phyloP scores from a whole-genome alignment of 257 asterid genomes.

The Solanum peruvianum region DNA sequence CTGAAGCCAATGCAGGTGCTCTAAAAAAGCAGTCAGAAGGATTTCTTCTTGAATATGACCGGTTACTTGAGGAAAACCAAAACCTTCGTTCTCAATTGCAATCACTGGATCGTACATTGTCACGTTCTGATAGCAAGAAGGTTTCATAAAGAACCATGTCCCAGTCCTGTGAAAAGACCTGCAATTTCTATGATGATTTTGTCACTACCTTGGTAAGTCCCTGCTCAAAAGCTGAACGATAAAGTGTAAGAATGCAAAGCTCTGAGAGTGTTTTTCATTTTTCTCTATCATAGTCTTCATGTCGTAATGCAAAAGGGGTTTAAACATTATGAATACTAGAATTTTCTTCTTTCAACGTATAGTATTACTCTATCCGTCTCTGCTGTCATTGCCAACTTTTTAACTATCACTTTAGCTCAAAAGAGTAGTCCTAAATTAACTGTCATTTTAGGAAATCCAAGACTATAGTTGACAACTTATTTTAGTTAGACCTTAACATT shows the following conservation, averaged over 20 bases:
- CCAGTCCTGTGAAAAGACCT: neutral
- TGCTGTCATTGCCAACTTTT: neutral
- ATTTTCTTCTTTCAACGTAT: neutral
- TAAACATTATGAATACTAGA: neutral
- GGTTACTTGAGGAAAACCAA: slow-evolving; percentile 80
- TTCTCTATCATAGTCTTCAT: neutral
- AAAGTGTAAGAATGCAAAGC: neutral
- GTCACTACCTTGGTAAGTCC: neutral
- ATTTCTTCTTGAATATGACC: slow-evolving; percentile 75
- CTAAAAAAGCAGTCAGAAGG: slow-evolving; percentile 84
- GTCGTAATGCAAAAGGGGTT: neutral
- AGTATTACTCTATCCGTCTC: neutral
- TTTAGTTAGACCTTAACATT: no score
- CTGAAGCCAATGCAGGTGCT: slow-evolving; percentile 69
- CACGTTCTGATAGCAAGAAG: slow-evolving; percentile 70
- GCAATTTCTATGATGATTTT: neutral
- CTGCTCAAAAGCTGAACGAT: neutral
- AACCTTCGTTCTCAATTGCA: slow-evolving; percentile 65
- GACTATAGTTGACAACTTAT: no score
- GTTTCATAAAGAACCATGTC: slow-evolving; percentile 20
- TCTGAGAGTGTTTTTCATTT: neutral
- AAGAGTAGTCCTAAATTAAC: no score
- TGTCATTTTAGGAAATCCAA: no score
- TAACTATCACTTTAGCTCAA: no score
- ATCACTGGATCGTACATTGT: slow-evolving; percentile 49